Evolutionary conservation across 1,284 basidiomycete species (phyloP), one percentile per base, ranked within the genome.

Genomic region (Marasmius fiardii): DNA sequence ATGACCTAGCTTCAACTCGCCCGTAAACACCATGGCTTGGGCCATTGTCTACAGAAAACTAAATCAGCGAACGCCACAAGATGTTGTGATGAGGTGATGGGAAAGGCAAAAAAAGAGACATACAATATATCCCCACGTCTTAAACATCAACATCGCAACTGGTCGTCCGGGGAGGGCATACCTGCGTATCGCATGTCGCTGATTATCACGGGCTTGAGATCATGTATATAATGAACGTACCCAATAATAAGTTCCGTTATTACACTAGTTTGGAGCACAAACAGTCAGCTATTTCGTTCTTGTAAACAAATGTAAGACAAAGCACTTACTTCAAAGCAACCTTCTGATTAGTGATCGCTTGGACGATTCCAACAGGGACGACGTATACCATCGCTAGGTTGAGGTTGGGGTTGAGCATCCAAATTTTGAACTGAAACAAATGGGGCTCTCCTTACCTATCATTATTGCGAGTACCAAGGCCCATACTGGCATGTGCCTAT

Each of bases 361-460:
- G 71, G 43, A 79, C 77, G 71, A 83, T 80, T 12, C 83, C 85
- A 33, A 85, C 72, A 1, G 85, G 84, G 18, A 86, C 71, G 41
- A 78, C 71, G 59, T 82, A 86, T n/a, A 76, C 51, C 67, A 75
- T 77, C 1, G 77, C 71, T 57, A 18, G 2, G 33, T 7, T 37
- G 23, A 1, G 12, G 2, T 4, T 20, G 18, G 37, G 20, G 20
- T 14, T 18, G 18, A n/a, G 18, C 10, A 1, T 14, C 39, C 12
- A 39, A 33, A 12, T 21, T 18, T 10, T 31, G n/a, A n/a, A n/a
- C n/a, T 18, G 8, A 16, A 3, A n/a, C 28, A 12, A 6, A 4
- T 3, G 10, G 4, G 14, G 18, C 20, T 23, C 20, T 73, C 56
- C 43, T 71, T 67, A 6, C 74, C 61, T 47, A 65, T 58, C 34